Evolutionary conservation across 2,329 filamentous ascomycete genomes (phyloP).

Genomic region (Mollisiaceae sp.): DNA sequence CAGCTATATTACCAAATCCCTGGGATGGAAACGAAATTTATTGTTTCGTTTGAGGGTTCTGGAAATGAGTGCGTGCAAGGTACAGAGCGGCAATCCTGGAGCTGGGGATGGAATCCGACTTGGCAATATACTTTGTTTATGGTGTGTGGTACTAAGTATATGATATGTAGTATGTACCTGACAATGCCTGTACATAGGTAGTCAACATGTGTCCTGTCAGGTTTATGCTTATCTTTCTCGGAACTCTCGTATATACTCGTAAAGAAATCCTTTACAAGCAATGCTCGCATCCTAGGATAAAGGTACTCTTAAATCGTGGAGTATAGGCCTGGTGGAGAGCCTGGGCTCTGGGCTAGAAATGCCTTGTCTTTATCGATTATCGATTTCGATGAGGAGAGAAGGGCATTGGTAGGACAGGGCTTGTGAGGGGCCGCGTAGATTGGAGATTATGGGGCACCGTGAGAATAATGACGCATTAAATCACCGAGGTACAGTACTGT

Average conservation of each 20-base stretch:
- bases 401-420: neutral
- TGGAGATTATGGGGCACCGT: neutral
- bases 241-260: neutral
- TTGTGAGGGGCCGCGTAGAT: slow-evolving; percentile 11
- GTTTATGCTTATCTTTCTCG: slow-evolving; percentile 5
- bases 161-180: neutral
- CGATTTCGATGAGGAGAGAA: neutral
- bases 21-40: neutral
- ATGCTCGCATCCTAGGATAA: neutral
- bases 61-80: neutral
- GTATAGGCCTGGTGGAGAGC: slow-evolving; percentile 2
- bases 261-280: neutral
- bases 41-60: neutral
- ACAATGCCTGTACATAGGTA: neutral
- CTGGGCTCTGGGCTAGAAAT: neutral
- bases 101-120: neutral
- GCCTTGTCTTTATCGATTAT: neutral
- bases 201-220: neutral
- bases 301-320: slow-evolving; percentile 6
- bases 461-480: slow-evolving; percentile 16
- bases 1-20: slow-evolving; percentile 2
- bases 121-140: neutral
- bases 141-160: too few relatives aligned
- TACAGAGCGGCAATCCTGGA: neutral
- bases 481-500: too few relatives aligned